Percentiles rank a stretch among this genome's conserved stretches.
Conservation (phyloP, 2,329 filamentous ascomycete genomes). For the Neopestalotiopsis clavispora region DNA sequence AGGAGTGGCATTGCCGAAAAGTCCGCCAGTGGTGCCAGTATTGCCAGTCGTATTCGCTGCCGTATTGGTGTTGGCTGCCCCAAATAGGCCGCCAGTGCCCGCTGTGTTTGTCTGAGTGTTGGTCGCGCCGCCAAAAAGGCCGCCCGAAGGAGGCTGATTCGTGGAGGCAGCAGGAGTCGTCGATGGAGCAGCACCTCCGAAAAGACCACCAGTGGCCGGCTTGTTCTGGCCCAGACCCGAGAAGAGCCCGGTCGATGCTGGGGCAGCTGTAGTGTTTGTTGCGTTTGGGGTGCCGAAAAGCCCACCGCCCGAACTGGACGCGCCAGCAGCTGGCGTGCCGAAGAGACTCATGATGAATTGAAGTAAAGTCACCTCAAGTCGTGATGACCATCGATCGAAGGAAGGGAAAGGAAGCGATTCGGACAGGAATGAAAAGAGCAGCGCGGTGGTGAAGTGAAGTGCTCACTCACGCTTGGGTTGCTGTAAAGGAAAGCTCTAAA, state of each 20-base stretch:
- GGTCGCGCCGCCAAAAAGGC: slow-evolving; percentile 1
- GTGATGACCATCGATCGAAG: not conserved
- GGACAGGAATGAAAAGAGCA: not conserved
- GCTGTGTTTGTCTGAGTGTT: slow-evolving; percentile 7
- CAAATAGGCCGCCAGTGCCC: not conserved
- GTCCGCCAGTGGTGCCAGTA: not conserved
- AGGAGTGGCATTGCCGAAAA: slow-evolving; percentile 5
- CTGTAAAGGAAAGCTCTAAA: slow-evolving; percentile 11
- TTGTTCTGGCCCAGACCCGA: slow-evolving; percentile 6
- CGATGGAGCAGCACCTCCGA: slow-evolving; percentile 1
- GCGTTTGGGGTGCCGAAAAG: slow-evolving; percentile 9
- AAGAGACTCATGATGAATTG: slow-evolving; percentile 8
- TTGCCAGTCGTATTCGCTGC: not conserved
- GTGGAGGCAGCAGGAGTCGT: not conserved
- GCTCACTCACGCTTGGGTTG: not conserved
- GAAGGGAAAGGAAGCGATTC: not conserved
- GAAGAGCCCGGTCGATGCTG: not conserved
- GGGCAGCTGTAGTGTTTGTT: not conserved
- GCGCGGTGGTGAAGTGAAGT: not conserved
- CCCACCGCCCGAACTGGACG: slow-evolving; percentile 5
- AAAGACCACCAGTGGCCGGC: slow-evolving; percentile 11
- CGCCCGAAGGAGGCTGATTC: not conserved
- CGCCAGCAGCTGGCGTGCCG: slow-evolving; percentile 7
- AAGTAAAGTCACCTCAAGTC: not conserved
- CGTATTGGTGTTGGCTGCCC: not conserved